Evolutionary conservation across 1,284 basidiomycete genomes (phyloP), one percentile per base, ranked within the genome.

Genomic region (Inonotus hispidus): DNA sequence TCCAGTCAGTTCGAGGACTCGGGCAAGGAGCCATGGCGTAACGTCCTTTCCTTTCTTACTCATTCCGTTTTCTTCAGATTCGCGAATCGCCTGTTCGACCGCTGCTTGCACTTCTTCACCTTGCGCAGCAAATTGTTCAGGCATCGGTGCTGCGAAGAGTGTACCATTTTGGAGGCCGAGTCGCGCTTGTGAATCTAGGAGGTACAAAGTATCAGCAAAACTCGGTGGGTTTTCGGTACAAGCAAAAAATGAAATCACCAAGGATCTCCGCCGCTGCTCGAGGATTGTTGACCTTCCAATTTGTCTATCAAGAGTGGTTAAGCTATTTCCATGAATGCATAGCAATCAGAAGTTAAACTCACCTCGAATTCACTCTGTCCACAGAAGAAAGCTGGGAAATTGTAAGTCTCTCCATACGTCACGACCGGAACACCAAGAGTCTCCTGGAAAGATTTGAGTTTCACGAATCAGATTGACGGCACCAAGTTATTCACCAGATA

Each of bases 331-430:
- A 19, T 14, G 14, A n/a, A 25, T 23, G 39, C 13, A 35, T 52
- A 16, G 16, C 32, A 53, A 45, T 7, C 38, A 66, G 56, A 66
- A 64, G 69, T 64, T 64, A 55, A 56, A 63, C 72, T 66, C 4
- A 93, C 95, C 76, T 90, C 79, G 70, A 88, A 87, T 0, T 95
- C 95, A 65, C 93, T 95, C 56, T 77, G 77, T 11, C 91, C 87
- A 16, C 87, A 85, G 72, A 96, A 99, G 76, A 99, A 99, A 0
- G 95, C 95, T 1, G 97, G 96, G 68, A 99, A 99, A 65, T 94
- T 88, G 21, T 82, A 79, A 1, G 83, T 84, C 38, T 82, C 72
- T 6, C 85, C 85, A 69, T 92, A 96, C 0, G 93, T 85, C 2
- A 95, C 74, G 0, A 98, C 95, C 1, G 93, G 92, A 3, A 99